These are phyloP conservation scores for Teratosphaeriaceae sp. DNA, from an alignment of 2,329 filamentous ascomycete genomes.

Conservation along the genomic window DNA sequence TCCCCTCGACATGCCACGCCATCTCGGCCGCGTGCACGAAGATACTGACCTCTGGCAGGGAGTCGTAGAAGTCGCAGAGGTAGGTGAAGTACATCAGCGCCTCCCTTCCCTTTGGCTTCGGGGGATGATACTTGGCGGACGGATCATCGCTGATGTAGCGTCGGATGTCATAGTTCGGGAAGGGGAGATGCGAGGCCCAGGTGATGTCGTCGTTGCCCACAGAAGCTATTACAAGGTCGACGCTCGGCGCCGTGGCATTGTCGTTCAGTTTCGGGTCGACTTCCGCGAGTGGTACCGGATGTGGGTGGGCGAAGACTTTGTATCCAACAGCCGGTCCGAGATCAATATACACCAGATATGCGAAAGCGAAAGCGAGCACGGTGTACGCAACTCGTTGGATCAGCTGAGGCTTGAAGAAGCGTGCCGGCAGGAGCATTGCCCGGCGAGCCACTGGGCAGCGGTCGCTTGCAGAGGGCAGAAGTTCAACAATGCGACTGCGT, in stretches of 20 bases:
- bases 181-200: conserved; percentile 12
- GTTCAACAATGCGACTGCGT: too few relatives aligned
- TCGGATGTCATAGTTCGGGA: conserved; percentile 14
- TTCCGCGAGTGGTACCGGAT: background rate
- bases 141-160: conserved; percentile 17
- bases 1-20: conserved; percentile 16
- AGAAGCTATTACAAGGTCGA: conserved; percentile 14
- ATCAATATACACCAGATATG: too few relatives aligned
- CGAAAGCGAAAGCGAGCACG: too few relatives aligned
- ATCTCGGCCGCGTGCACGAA: conserved; percentile 15
- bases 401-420: too few relatives aligned
- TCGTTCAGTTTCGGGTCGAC: background rate
- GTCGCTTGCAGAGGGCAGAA: too few relatives aligned
- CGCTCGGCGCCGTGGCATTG: conserved; percentile 2
- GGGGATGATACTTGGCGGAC: conserved; percentile 11
- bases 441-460: too few relatives aligned
- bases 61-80: conserved; percentile 16
- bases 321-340: background rate
- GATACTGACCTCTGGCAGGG: conserved; percentile 14
- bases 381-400: too few relatives aligned
- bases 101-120: conserved; percentile 15
- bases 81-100: conserved; percentile 19
- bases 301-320: background rate
- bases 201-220: conserved; percentile 12
- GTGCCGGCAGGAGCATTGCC: too few relatives aligned